A percentile compares a stretch with the other conserved stretches of the same genome.
phyloP scores from a whole-genome alignment of 2,329 filamentous ascomycete genomes.

The Decorospora gaudefroyi region DNA sequence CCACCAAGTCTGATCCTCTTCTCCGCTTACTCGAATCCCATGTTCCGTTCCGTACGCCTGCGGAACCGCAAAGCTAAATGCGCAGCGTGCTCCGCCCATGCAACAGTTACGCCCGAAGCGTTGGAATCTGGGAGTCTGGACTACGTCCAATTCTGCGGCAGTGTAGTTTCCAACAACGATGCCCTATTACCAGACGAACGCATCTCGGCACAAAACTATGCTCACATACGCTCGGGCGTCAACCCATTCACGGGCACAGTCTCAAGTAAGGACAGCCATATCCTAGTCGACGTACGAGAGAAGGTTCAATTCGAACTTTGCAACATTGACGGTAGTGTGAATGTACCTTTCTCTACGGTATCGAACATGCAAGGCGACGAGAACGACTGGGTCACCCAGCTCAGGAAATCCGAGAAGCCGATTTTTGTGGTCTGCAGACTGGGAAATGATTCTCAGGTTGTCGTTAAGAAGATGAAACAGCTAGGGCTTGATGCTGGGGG shows the following conservation, averaged over 20 bases:
- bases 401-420: slow-evolving; percentile 50
- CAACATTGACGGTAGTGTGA: slow-evolving; percentile 74
- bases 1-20: slow-evolving; percentile 58
- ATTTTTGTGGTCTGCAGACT: slow-evolving; percentile 75
- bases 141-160: slow-evolving; percentile 85
- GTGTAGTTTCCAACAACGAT: slow-evolving; percentile 55
- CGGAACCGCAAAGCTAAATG: slow-evolving; percentile 71
- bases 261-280: slow-evolving; percentile 50
- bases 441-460: slow-evolving; percentile 78
- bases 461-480: slow-evolving; percentile 67
- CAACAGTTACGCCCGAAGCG: slow-evolving; percentile 65
- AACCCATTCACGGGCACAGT: slow-evolving; percentile 43
- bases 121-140: slow-evolving; percentile 71
- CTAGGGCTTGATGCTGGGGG: slow-evolving; percentile 59
- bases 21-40: slow-evolving; percentile 57
- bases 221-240: slow-evolving; percentile 39
- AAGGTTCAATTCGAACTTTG: slow-evolving; percentile 83
- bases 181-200: slow-evolving; percentile 68
- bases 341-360: slow-evolving; percentile 68
- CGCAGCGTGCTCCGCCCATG: slow-evolving; percentile 71
- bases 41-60: slow-evolving; percentile 77
- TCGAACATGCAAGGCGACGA: slow-evolving; percentile 35
- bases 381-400: slow-evolving; percentile 35
- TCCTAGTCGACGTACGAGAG: slow-evolving; percentile 83
- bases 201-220: slow-evolving; percentile 67